phyloP scores from a whole-genome alignment of 2,329 filamentous ascomycete genomes.

The Zymoseptoria ardabiliae region DNA sequence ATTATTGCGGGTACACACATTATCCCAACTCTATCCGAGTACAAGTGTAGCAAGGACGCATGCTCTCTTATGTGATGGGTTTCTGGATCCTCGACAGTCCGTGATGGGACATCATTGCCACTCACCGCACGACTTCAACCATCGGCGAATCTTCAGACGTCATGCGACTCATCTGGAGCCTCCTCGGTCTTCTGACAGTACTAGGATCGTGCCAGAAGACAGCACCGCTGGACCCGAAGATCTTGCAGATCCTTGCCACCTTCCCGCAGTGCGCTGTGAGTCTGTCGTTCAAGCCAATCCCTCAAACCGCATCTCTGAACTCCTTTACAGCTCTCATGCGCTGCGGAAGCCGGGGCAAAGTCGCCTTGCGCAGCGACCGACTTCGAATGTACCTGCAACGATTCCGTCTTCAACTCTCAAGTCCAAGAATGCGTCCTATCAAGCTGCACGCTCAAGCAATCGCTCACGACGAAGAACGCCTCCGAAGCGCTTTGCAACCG shows the following conservation, averaged over 20 bases:
- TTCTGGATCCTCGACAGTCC: no score
- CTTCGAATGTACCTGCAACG: conserved; percentile 1
- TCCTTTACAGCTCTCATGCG: no score
- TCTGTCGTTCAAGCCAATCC: background rate
- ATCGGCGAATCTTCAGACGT: no score
- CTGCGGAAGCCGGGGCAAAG: background rate
- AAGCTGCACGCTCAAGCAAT: conserved; percentile 8
- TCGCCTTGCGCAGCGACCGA: background rate
- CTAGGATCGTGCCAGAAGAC: conserved; percentile 6
- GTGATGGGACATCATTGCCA: no score
- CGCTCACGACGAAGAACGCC: conserved; percentile 12
- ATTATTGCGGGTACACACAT: no score
- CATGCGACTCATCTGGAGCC: conserved; percentile 9
- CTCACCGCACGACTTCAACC: no score
- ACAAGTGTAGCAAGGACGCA: no score
- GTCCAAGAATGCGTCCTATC: conserved; percentile 6
- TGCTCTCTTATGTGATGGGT: no score
- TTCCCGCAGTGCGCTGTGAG: conserved; percentile 13
- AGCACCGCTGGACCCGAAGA: conserved; percentile 3
- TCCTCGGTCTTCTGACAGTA: conserved; percentile 4
- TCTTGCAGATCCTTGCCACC: conserved; percentile 6
- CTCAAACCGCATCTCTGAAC: no score
- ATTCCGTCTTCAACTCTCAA: conserved; percentile 6
- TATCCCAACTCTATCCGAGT: no score
- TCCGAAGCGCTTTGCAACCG: conserved; percentile 8